A percentile compares a stretch with the other conserved stretches of the same genome.
Conservation (phyloP, 2,329 filamentous ascomycete genomes). For the Hirsutella thompsonii region DNA sequence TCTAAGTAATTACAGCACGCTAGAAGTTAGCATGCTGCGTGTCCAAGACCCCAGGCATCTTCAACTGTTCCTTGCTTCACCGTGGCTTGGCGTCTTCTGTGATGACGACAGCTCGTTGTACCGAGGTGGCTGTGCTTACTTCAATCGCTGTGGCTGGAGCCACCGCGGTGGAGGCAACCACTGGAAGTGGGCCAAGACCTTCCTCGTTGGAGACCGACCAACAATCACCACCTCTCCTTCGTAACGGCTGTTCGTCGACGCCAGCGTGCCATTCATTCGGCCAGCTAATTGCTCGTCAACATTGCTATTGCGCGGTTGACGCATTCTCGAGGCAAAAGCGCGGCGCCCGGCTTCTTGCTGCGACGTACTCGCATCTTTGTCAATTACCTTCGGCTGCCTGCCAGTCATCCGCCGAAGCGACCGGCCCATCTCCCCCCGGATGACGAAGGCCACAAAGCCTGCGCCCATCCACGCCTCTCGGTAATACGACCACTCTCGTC, state of each 20-base stretch:
- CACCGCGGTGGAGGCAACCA: background rate
- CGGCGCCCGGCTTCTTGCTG: background rate
- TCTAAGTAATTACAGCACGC: no score
- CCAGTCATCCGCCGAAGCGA: background rate
- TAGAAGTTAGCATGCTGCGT: no score
- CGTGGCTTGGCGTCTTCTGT: background rate
- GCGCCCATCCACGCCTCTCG: background rate
- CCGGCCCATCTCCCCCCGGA: background rate
- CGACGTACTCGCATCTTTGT: background rate
- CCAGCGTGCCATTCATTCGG: background rate
- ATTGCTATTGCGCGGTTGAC: background rate
- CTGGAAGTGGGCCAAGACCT: background rate
- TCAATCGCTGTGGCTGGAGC: background rate
- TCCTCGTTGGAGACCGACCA: background rate
- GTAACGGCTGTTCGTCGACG: background rate
- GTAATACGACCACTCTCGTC: background rate
- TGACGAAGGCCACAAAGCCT: background rate
- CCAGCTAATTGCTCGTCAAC: background rate
- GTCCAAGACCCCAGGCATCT: no score
- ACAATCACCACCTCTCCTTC: background rate
- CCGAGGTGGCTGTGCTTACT: background rate
- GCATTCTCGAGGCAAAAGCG: background rate
- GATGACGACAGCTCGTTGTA: background rate
- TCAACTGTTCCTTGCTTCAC: conserved; percentile 2
- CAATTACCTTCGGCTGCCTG: background rate